Evolutionary conservation across 2,329 filamentous ascomycete genomes (phyloP), one percentile per base, ranked within the genome.

Genomic region (Stachybotrys elegans): DNA sequence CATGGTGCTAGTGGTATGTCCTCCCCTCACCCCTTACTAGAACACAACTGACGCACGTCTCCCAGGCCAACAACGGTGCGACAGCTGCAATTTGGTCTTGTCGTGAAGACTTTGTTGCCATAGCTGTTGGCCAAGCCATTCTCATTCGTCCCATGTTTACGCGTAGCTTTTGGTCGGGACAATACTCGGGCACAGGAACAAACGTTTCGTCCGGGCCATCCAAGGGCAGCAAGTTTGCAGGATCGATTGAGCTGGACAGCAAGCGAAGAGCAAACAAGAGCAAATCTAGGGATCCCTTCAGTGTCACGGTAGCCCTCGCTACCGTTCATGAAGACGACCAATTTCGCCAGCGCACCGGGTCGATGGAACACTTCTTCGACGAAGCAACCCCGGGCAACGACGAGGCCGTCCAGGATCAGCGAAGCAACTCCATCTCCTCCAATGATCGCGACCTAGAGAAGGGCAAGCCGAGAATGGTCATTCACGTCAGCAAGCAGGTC

Each of bases 51-150:
- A 32, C 37, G 14, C 14, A 12, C 22, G 3, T 5, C 6, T 36
- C 27, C 8, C 31, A 46, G 45, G 40, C 16, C 17, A 32, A 39
- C 44, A 48, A 50, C 21, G 48, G 48, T 19, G 40, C 48, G 2
- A 51, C 48, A 0, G 48, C 48, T 7, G 62, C 64, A 1, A 62
- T 66, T 36, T 67, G 64, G 64, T 66, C 61, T 4, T 60, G 59
- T 25, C 57, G 62, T n/a, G 63, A 68, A 45, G 62, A 63, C 40
- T 55, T 65, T 19, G 58, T 66, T 11, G 62, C 62, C 17, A 57
- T 66, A 32, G 51, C 63, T 12, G 58, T 65, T 8, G 61, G 59
- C 13, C 59, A 67, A 44, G 58, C 62, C 4, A 60, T 62, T n/a
- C 58, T 67, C 40, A 49, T 65, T n/a, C 55, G 57, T 3, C 60